Conservation (phyloP, 768 basidiomycete species). For the Sistotremastrum suecicum region DNA sequence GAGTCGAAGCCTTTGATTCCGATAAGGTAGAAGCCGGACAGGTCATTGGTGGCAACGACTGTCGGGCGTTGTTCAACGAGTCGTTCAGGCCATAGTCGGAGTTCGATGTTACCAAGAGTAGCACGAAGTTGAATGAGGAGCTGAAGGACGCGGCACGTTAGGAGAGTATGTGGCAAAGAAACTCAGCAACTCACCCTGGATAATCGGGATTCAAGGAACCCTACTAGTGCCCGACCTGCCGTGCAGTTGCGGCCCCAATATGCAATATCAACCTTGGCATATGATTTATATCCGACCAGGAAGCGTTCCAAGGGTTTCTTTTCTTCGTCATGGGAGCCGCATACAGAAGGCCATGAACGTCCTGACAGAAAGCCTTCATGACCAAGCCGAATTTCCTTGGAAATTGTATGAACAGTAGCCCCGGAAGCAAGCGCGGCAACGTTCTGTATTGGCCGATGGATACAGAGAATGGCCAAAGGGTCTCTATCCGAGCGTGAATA, state of each 20-base stretch:
- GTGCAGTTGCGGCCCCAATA: slow-evolving; percentile 10
- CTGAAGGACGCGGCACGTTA: slow-evolving; percentile 1
- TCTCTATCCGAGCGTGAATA: slow-evolving; percentile 5
- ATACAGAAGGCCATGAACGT: slow-evolving; percentile 4
- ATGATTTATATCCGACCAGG: slow-evolving; percentile 4
- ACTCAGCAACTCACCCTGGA: slow-evolving; percentile 7
- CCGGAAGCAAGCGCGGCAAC: slow-evolving; percentile 7
- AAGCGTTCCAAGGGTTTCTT: slow-evolving; percentile 3
- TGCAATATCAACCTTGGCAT: slow-evolving; percentile 10
- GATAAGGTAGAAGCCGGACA: slow-evolving; percentile 11
- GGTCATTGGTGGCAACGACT: not conserved
- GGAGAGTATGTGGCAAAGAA: not conserved
- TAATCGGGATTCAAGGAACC: slow-evolving; percentile 12
- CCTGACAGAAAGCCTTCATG: not conserved
- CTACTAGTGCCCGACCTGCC: slow-evolving; percentile 9
- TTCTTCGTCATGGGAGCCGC: slow-evolving; percentile 3
- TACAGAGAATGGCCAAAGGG: slow-evolving; percentile 11
- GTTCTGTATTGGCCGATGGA: slow-evolving; percentile 8
- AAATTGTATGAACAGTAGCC: slow-evolving; percentile 1
- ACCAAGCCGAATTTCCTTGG: slow-evolving; percentile 1
- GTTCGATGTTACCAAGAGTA: slow-evolving; percentile 2
- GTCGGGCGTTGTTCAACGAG: slow-evolving; percentile 5
- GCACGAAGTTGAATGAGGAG: slow-evolving; percentile 9
- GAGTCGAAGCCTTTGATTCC: slow-evolving; percentile 5
- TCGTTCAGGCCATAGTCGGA: slow-evolving; percentile 10